These are phyloP conservation scores for Gonapodya sp. DNA, from an alignment of 192 early-diverging fungal species.

Conservation along the genomic window DNA sequence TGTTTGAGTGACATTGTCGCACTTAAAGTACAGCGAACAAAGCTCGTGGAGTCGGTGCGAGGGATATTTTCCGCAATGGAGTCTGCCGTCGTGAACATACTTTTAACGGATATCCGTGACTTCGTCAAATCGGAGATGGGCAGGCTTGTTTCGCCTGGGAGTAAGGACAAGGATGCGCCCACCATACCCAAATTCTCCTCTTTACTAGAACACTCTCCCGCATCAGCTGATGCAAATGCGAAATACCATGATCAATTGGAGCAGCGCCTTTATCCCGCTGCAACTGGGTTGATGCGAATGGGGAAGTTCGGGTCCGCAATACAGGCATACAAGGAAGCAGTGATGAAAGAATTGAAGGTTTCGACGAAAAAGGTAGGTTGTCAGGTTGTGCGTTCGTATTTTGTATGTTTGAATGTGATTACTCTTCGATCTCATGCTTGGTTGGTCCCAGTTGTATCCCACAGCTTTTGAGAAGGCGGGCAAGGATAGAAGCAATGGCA, in stretches of 20 bases:
- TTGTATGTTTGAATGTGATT: neutral
- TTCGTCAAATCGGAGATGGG: neutral
- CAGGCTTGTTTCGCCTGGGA: neutral
- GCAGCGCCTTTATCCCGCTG: slow-evolving; percentile 55
- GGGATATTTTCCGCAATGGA: neutral
- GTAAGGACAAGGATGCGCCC: neutral
- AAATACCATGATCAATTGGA: slow-evolving; percentile 37
- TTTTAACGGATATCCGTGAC: neutral
- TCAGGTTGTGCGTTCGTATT: neutral
- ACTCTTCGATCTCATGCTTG: too few species aligned
- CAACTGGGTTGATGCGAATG: slow-evolving; percentile 68
- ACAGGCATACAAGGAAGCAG: slow-evolving; percentile 63
- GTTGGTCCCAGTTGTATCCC: neutral
- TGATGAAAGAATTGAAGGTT: slow-evolving; percentile 65
- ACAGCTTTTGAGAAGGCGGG: neutral
- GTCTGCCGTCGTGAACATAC: neutral
- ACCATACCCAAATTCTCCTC: neutral
- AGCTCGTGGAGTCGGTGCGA: neutral
- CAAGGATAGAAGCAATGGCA: neutral
- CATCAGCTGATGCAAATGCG: neutral
- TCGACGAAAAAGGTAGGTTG: slow-evolving; percentile 63
- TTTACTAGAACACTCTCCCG: neutral
- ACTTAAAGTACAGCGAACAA: neutral
- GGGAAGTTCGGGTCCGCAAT: slow-evolving; percentile 56
- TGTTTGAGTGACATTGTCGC: neutral